These are phyloP conservation scores for Fusarium bactridioides DNA, from an alignment of 2,329 filamentous ascomycete genomes.

Conservation along the genomic window DNA sequence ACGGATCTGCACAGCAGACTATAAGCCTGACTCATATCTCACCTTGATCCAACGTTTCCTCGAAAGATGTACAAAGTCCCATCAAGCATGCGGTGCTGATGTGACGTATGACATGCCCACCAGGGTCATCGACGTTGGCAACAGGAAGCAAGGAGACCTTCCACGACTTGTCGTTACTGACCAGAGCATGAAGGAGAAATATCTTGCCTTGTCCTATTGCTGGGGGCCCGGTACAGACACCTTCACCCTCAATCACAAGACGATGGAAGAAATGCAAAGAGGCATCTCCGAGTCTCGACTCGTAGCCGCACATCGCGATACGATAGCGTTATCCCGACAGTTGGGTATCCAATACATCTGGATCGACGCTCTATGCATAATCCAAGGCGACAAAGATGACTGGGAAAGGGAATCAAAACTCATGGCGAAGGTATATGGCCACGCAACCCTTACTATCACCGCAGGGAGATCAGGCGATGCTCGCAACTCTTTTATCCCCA, in stretches of 20 bases:
- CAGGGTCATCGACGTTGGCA: background rate
- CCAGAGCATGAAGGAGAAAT: background rate
- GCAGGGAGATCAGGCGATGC: conserved; percentile 15
- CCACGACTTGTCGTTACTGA: background rate
- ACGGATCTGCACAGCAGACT: background rate
- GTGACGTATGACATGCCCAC: background rate
- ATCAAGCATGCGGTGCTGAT: background rate
- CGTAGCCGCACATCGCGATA: conserved; percentile 1
- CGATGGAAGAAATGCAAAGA: background rate
- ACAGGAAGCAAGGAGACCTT: background rate
- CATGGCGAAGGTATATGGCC: background rate
- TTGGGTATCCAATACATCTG: background rate
- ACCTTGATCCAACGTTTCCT: background rate
- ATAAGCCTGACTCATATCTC: background rate
- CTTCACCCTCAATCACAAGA: background rate
- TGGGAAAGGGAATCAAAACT: background rate
- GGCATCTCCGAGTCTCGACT: background rate
- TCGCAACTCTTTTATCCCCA: conserved; percentile 1
- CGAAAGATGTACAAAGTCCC: background rate
- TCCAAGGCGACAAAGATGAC: background rate
- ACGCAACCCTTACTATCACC: conserved; percentile 1
- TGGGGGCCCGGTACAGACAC: conserved; percentile 14
- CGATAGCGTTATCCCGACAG: background rate
- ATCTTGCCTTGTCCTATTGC: conserved; percentile 3
- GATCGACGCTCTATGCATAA: conserved; percentile 2